Evolutionary conservation across 2,329 filamentous ascomycete genomes (phyloP).

Genomic region (Phyllosticta citribraziliensis): DNA sequence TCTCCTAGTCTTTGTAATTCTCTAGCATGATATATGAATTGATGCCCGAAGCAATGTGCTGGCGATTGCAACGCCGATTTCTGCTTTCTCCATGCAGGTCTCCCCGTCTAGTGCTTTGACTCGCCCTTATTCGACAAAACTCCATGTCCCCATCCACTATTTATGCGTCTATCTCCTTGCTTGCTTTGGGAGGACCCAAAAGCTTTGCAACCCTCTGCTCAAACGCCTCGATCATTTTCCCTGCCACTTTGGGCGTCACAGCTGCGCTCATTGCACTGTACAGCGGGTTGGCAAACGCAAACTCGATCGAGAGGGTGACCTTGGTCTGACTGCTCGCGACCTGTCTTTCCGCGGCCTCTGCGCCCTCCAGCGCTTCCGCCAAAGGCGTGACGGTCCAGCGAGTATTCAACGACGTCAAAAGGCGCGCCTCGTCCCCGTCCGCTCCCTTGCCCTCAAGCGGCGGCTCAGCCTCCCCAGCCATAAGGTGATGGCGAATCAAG

Average conservation of each 20-base stretch:
- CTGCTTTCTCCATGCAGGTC: no score
- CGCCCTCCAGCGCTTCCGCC: constrained; percentile 15
- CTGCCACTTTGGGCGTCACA: constrained; percentile 74
- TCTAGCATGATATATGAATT: neutral
- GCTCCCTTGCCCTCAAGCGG: neutral
- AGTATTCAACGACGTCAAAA: constrained; percentile 61
- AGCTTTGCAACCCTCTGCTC: constrained; percentile 64
- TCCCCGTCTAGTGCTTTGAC: neutral
- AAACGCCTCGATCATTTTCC: constrained; percentile 87
- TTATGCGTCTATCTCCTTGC: neutral
- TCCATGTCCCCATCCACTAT: neutral
- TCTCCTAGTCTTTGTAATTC: neutral
- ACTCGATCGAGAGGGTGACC: constrained; percentile 67
- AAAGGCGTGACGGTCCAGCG: constrained; percentile 55
- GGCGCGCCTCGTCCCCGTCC: constrained; percentile 14
- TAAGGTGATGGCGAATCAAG: constrained; percentile 3
- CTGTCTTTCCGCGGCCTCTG: constrained; percentile 21
- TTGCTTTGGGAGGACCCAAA: constrained; percentile 15
- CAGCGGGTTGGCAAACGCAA: constrained; percentile 79
- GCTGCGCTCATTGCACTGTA: constrained; percentile 74
- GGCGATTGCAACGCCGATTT: neutral
- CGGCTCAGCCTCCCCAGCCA: neutral
- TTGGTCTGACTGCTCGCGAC: constrained; percentile 48
- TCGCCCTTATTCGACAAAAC: neutral
- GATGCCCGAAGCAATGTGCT: neutral